Percentiles rank a stretch among this genome's conserved stretches.
Conservation (phyloP, 192 early-diverging fungal species). For the Backusella mclennaniae region DNA sequence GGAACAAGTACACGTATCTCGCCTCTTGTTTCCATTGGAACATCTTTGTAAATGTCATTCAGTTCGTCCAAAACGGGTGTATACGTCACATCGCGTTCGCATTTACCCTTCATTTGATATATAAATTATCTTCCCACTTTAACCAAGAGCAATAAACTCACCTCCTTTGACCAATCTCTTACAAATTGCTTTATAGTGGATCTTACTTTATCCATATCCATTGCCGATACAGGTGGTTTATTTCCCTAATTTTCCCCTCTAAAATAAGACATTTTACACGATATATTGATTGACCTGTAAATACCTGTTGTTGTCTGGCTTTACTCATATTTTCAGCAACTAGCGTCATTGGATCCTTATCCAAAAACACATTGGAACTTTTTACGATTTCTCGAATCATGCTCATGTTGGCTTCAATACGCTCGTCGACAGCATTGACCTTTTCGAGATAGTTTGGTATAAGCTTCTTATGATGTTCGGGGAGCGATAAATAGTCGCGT, state of each 20-base stretch:
- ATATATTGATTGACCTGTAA: not conserved
- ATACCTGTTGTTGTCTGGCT: constrained; percentile 18
- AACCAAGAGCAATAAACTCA: not conserved
- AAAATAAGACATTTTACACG: not conserved
- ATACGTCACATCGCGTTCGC: constrained; percentile 80
- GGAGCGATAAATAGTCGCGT: constrained; percentile 55
- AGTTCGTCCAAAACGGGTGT: constrained; percentile 76
- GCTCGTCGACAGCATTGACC: constrained; percentile 58
- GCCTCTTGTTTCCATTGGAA: constrained; percentile 46
- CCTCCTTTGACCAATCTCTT: constrained; percentile 79
- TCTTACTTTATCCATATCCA: constrained; percentile 87
- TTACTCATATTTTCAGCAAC: constrained; percentile 31
- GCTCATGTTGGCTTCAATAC: constrained; percentile 57
- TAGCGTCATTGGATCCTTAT: constrained; percentile 34
- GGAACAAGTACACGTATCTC: constrained; percentile 79
- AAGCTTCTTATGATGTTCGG: constrained; percentile 61
- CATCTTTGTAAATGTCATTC: constrained; percentile 50
- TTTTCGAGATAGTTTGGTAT: constrained; percentile 59
- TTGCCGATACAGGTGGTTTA: constrained; percentile 50
- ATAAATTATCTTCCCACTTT: not conserved
- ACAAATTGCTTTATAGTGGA: constrained; percentile 93
- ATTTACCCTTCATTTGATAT: constrained; percentile 50
- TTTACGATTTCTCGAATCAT: constrained; percentile 56
- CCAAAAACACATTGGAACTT: constrained; percentile 42
- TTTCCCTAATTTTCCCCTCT: not conserved